Percentiles rank a stretch among this genome's conserved stretches.
Evolutionary conservation across 2,329 filamentous ascomycete genomes (phyloP).

Genomic region (Nemania serpens): DNA sequence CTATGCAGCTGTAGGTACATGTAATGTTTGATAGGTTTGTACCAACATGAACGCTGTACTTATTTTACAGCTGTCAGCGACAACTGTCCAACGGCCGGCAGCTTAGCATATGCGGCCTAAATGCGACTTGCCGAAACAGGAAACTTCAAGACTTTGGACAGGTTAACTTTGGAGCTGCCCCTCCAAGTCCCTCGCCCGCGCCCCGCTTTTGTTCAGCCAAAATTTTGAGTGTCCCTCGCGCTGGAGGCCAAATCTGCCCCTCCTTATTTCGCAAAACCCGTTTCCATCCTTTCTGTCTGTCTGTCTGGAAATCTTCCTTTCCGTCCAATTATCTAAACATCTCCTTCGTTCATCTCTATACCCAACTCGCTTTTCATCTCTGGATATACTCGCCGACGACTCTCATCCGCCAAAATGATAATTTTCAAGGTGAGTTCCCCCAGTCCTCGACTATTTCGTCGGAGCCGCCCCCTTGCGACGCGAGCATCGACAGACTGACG

Average conservation of each 20-base stretch:
- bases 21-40: too few species aligned
- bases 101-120: neutral
- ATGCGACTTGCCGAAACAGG: neutral
- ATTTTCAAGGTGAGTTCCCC: conserved; percentile 66
- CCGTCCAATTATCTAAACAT: conserved; percentile 36
- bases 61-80: neutral
- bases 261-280: conserved; percentile 37
- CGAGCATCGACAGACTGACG: conserved; percentile 1
- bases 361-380: conserved; percentile 22
- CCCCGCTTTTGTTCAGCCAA: conserved; percentile 36
- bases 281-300: conserved; percentile 35
- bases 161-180: conserved; percentile 19
- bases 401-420: conserved; percentile 64
- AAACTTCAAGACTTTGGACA: neutral
- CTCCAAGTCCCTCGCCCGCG: conserved; percentile 21
- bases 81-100: neutral
- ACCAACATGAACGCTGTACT: too few species aligned
- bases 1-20: too few species aligned
- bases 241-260: conserved; percentile 35
- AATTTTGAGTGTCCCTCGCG: conserved; percentile 37
- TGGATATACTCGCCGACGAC: conserved; percentile 27
- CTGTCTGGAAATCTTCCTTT: conserved; percentile 35
- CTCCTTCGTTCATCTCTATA: conserved; percentile 26
- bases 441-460: neutral
- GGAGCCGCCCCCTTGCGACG: neutral